Evolutionary conservation across 768 basidiomycete species (phyloP), one percentile per base, ranked within the genome.

Genomic region (Pluteus cervinus): DNA sequence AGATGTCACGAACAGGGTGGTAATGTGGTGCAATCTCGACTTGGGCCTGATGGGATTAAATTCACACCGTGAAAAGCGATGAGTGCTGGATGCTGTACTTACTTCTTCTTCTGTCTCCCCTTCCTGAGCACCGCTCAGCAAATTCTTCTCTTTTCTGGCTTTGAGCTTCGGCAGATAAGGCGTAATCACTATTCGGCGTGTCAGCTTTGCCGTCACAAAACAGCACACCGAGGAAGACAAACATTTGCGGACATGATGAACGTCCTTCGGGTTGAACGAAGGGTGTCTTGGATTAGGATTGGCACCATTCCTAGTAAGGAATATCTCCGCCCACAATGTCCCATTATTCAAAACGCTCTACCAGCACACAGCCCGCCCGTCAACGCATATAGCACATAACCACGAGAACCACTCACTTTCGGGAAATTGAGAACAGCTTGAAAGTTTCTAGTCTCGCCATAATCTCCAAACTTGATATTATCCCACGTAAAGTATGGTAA

Each of bases 291-390:
- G 85, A 48, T 90, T 68, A 1, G 82, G 83, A 46, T 68, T 76
- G 7, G 73, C 70, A 0, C 76, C 76, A 29, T 83, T 70, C 44
- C 73, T 79, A 1, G 78, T 70, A 6, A 94, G 58, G 55, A 84
- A 86, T 4, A 91, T 68, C 49, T 93, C 86, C 11, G 83, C 83
- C 83, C 85, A 94, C 33, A 92, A 58, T 2, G 85, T 76, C 8
- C 75, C 85, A 53, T 94, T 94, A 40, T 67, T 68, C 51, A 85
- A 69, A 8, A 91, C 90, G 33, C 66, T 69, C 88, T 91, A 48
- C 14, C 17, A 9, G 22, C 35, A 7, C 11, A 22, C 21, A 31
- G 32, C 25, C 17, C 28, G 29, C 18, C 16, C 23, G 29, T 24
- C 16, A 44, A 23, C 29, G 38, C 20, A 35, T 20, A 32, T 22